phyloP scores from a whole-genome alignment of 768 basidiomycete species.

The Kwoniella sp. region DNA sequence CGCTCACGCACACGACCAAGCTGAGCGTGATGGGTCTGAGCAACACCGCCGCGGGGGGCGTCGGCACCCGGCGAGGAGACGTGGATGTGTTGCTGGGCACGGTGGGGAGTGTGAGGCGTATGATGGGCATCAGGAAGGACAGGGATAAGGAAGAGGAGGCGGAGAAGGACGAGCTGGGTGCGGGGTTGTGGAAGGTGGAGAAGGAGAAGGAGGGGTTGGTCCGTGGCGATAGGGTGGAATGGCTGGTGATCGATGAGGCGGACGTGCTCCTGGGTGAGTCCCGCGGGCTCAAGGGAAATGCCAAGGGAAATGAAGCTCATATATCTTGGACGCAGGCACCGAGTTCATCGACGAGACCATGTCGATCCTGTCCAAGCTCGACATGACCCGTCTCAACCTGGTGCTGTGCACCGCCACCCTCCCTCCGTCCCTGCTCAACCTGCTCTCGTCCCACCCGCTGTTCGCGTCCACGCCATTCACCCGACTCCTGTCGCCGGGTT shows the following conservation, averaged over 20 bases:
- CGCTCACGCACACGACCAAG: conserved; percentile 67
- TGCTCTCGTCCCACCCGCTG: conserved; percentile 52
- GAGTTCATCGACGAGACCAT: conserved; percentile 76
- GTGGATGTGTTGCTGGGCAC: conserved; percentile 59
- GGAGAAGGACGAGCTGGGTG: conserved; percentile 41
- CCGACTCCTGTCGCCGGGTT: conserved; percentile 66
- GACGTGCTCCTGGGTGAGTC: conserved; percentile 77
- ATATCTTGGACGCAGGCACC: conserved; percentile 56
- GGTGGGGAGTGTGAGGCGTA: conserved; percentile 55
- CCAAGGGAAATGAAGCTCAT: not conserved
- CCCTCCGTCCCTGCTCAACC: conserved; percentile 59
- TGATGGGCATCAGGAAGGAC: conserved; percentile 60
- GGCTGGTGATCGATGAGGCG: conserved; percentile 87
- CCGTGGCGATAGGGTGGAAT: conserved; percentile 70
- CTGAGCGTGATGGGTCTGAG: conserved; percentile 65
- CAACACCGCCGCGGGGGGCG: conserved; percentile 29
- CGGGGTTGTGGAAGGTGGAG: conserved; percentile 12
- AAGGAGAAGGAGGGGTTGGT: conserved; percentile 50
- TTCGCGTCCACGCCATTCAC: conserved; percentile 30
- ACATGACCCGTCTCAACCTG: conserved; percentile 60
- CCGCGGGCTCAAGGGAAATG: not conserved
- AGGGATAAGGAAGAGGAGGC: conserved; percentile 40
- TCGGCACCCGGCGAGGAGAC: conserved; percentile 19
- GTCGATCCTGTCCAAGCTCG: conserved; percentile 61
- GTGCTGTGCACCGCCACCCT: conserved; percentile 82